Evolutionary conservation across 2,329 filamentous ascomycete species (phyloP), one percentile per base, ranked within the genome.

Genomic region (Aspergillus ruber): DNA sequence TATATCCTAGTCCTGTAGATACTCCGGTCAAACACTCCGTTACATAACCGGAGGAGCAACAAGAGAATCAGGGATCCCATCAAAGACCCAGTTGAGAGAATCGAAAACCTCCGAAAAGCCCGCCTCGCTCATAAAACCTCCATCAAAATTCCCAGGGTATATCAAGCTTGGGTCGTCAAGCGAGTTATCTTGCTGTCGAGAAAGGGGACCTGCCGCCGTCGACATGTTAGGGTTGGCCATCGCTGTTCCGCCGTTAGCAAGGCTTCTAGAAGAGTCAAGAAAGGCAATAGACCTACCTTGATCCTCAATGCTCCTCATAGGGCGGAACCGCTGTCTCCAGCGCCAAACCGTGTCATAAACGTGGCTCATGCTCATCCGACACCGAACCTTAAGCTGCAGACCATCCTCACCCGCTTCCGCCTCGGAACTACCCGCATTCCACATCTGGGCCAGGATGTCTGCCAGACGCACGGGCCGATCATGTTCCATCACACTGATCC

Each of bases 51-150:
- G 61, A 8, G 66, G 64, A n/a, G 62, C 65, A 36, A 63, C 62
- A 48, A 69, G 67, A 9, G 63, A 87, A 64, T 90, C 86, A 47
- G 91, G 75, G 35, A 90, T 78, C 13, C 87, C 87, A 63, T 95
- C 90, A 57, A 95, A 76, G 74, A 94, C 90, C 90, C 90, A 95
- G 64, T 90, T 88, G 55, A 95, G 80, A 0, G 90, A 88, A 67
- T 95, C 89, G 63, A 94, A 95, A 52, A 93, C 88, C 49, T 86
- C 79, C 38, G 78, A 80, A 51, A 87, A 85, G 55, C 77, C 76
- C 49, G 72, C 60, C 44, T 69, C 67, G 25, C 60, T 64, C 50
- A 69, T 66, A 32, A 69, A 68, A 27, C 60, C 56, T 49, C 68
- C 64, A 35, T 68, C 65, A 44, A 69, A 68, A 35, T 66, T 63